Base-by-base conservation (phyloP, 805 yeast species). In the Kuraishia molischiana region DNA sequence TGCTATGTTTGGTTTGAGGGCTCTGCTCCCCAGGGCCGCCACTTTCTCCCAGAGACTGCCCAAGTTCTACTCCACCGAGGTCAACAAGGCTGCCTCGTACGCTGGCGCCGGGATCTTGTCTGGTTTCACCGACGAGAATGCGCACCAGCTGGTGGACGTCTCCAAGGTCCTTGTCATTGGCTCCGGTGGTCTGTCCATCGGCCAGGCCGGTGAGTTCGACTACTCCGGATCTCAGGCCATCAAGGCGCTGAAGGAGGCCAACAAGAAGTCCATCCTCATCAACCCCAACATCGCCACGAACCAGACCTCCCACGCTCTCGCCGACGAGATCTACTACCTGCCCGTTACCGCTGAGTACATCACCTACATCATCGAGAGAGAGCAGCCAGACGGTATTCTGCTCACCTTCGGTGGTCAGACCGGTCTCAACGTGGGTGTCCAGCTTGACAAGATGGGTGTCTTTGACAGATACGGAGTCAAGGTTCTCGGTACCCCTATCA, bases 351-450 rank as follows among this genome's bases (percentile, higher is more conserved):
- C 97, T 15, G 98, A 92, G 59, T 92, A 90, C 62, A 87, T 92
- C 50, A 84, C 89, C 32, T 85, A 92, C 61, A 85, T 92, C 54
- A 90, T 92, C 47, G 95, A 92, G 64, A 79, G 95, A 47, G 99
- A 92, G 67, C 76, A 77, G 50, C 98, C 98, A 30, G 97, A 92
- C 62, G 97, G 96, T 34, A 89, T 92, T 39, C 69, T 90, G 55
- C 73, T 90, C 56, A 90, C 98, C 3, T 92, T 92, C 60, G 99
- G 99, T 54, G 99, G 99, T 48, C 99, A 92, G 68, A 92, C 99
- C 24, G 98, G 83, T 46, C 72, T 92, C 52, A 92, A 89, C 57
- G 96, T 90, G 43, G 97, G 97, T 65, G 94, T 92, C 37, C 82
- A 86, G 53, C 74, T 92, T 46, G 95, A 92, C 44, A 84, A 87